Evolutionary conservation across 2,329 filamentous ascomycete species (phyloP).

Genomic region (Colletotrichum australisinense): DNA sequence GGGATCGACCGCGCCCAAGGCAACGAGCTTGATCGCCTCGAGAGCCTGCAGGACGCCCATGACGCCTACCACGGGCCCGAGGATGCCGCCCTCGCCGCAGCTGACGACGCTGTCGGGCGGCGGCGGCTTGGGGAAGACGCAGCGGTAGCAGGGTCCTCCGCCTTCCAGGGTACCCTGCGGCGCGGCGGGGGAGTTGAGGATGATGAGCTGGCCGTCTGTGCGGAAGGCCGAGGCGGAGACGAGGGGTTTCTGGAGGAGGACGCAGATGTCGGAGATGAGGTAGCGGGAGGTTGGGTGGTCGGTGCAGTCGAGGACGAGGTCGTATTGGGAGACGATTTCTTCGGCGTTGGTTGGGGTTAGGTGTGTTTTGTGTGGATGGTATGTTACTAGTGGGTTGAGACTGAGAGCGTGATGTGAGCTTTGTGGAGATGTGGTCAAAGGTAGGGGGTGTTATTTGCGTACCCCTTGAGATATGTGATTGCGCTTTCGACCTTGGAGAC

Average conservation of each 20-base stretch:
- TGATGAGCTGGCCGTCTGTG: slow-evolving; percentile 89
- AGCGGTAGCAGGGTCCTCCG: slow-evolving; percentile 91
- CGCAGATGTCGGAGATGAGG: slow-evolving; percentile 89
- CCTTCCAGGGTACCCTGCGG: slow-evolving; percentile 61
- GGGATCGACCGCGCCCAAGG: slow-evolving; percentile 48
- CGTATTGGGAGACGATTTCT: slow-evolving; percentile 75
- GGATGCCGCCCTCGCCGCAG: slow-evolving; percentile 92
- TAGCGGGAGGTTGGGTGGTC: slow-evolving; percentile 94
- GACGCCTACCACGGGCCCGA: slow-evolving; percentile 90
- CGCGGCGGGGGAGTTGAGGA: slow-evolving; percentile 83
- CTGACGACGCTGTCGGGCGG: slow-evolving; percentile 84
- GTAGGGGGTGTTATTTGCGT: slow-evolving; percentile 34
- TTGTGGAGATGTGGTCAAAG: not conserved
- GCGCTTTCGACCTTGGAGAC: slow-evolving; percentile 86
- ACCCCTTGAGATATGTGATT: slow-evolving; percentile 68
- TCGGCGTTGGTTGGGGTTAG: slow-evolving; percentile 77
- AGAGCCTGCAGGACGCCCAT: slow-evolving; percentile 95
- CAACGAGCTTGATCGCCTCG: slow-evolving; percentile 87
- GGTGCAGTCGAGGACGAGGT: slow-evolving; percentile 92
- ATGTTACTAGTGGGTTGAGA: slow-evolving; percentile 78
- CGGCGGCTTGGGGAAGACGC: slow-evolving; percentile 89
- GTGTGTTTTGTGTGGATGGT: slow-evolving; percentile 71
- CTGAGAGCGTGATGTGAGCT: slow-evolving; percentile 49
- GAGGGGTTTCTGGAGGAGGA: slow-evolving; percentile 81
- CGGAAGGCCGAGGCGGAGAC: slow-evolving; percentile 91